Evolutionary conservation across 768 basidiomycete species (phyloP).

Genomic region (Sporobolomyces pararoseus): DNA sequence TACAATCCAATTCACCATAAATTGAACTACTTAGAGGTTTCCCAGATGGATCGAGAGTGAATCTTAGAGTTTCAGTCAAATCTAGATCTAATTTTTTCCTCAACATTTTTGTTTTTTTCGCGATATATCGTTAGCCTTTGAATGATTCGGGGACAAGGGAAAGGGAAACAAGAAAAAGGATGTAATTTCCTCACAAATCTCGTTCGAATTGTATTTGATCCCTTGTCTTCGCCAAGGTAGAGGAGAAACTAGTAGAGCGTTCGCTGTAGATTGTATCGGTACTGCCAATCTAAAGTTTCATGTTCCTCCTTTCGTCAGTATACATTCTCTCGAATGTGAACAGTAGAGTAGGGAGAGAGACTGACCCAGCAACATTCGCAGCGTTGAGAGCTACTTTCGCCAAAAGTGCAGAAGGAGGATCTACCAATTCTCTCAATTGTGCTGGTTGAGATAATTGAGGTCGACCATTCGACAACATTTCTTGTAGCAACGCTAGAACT

Average conservation of each 20-base stretch:
- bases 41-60: slow-evolving; percentile 17
- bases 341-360: too few relatives aligned
- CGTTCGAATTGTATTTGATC: slow-evolving; percentile 40
- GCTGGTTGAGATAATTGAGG: slow-evolving; percentile 26
- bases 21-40: slow-evolving; percentile 19
- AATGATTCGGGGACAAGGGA: not conserved
- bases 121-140: too few relatives aligned
- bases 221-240: slow-evolving; percentile 37
- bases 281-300: slow-evolving; percentile 3
- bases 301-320: not conserved
- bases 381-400: slow-evolving; percentile 33
- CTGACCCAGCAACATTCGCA: slow-evolving; percentile 27
- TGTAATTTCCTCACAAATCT: slow-evolving; percentile 25
- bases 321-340: not conserved
- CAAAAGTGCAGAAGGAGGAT: slow-evolving; percentile 26
- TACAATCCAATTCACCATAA: slow-evolving; percentile 24
- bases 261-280: slow-evolving; percentile 19
- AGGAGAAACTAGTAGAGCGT: slow-evolving; percentile 31
- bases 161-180: not conserved
- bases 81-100: slow-evolving; percentile 36
- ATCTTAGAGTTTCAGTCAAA: slow-evolving; percentile 23
- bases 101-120: too few relatives aligned
- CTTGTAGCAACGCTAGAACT: slow-evolving; percentile 37
- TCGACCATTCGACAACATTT: slow-evolving; percentile 35
- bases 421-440: slow-evolving; percentile 33